Conservation (phyloP, 2,329 filamentous ascomycete genomes). For the Myriangium duriaei region DNA sequence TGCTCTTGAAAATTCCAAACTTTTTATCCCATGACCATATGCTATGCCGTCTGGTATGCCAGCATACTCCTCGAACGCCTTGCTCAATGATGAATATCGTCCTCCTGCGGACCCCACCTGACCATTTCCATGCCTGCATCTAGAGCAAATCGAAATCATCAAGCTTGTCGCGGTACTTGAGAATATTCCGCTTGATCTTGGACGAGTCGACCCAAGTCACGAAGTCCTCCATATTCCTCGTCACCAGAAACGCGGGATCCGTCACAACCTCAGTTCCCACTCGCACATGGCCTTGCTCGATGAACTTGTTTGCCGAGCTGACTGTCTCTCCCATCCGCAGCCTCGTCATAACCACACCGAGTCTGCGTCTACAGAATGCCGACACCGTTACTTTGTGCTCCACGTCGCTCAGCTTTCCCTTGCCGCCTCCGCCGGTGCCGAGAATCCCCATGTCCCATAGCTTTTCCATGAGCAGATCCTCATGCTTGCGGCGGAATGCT, state of each 20-base stretch:
- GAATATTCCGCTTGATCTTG: conserved; percentile 93
- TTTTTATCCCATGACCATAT: too few species aligned
- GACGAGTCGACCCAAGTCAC: conserved; percentile 92
- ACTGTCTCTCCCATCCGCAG: conserved; percentile 87
- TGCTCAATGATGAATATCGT: not conserved
- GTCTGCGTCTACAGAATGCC: conserved; percentile 68
- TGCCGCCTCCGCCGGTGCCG: conserved; percentile 48
- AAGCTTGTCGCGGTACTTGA: conserved; percentile 87
- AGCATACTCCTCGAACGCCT: not conserved
- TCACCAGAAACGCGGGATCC: conserved; percentile 81
- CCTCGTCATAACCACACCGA: conserved; percentile 85
- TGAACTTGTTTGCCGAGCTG: conserved; percentile 64
- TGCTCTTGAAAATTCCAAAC: too few species aligned
- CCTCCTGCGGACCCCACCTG: not conserved
- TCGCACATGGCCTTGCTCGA: conserved; percentile 88
- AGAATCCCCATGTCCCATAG: conserved; percentile 86
- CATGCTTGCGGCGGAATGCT: conserved; percentile 67
- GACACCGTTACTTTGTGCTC: conserved; percentile 83
- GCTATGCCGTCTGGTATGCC: too few species aligned
- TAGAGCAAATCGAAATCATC: conserved; percentile 88
- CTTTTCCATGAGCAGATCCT: conserved; percentile 79
- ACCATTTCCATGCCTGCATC: not conserved
- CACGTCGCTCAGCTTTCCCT: conserved; percentile 54
- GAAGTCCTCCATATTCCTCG: conserved; percentile 84
- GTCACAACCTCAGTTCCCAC: conserved; percentile 84